Base-by-base conservation (phyloP, 192 early-diverging fungal genomes). In the Umbelopsis sp. region DNA sequence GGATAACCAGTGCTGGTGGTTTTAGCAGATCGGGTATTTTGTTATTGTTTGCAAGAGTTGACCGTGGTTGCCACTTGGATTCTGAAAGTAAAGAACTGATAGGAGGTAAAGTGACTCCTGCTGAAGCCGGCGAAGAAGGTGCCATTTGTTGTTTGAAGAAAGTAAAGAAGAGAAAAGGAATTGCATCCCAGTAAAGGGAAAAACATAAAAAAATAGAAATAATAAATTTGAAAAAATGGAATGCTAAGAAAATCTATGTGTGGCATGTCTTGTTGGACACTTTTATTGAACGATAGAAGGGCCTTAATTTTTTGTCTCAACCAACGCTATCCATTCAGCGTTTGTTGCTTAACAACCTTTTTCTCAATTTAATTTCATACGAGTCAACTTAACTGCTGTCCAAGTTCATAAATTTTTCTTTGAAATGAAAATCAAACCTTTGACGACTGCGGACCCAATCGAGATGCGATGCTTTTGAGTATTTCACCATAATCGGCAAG, bases 401-500 rank as follows among this genome's bases (percentile, higher is more conserved):
- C n/a, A n/a, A n/a, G n/a, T n/a, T n/a, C n/a, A n/a, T n/a, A n/a
- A n/a, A n/a, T n/a, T n/a, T n/a, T n/a, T n/a, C n/a, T 21, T n/a
- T 49, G 17, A 49, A n/a, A 49, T 21, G 47, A 17, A 49, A 49
- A n/a, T n/a, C 20, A 17, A 49, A 21, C 20, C 47, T 1, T n/a
- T 17, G n/a, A n/a, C n/a, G 20, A 16, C 47, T 49, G 47, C 47
- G 47, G 14, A 21, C 4, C 47, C 0, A 49, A 9, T 1, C 5
- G 16, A 4, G 16, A 21, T 12, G 43, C 43, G n/a, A 17, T 17
- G n/a, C 47, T 21, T n/a, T 17, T 17, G 0, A 49, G 5, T 12
- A 62, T 62, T 62, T 62, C 56, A 34, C 56, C 56, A 62, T 29
- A 62, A 62, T 22, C 56, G 56, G 56, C 56, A 62, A 62, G 56